phyloP scores from a whole-genome alignment of 2,329 filamentous ascomycete genomes.

The Monilinia polystroma region DNA sequence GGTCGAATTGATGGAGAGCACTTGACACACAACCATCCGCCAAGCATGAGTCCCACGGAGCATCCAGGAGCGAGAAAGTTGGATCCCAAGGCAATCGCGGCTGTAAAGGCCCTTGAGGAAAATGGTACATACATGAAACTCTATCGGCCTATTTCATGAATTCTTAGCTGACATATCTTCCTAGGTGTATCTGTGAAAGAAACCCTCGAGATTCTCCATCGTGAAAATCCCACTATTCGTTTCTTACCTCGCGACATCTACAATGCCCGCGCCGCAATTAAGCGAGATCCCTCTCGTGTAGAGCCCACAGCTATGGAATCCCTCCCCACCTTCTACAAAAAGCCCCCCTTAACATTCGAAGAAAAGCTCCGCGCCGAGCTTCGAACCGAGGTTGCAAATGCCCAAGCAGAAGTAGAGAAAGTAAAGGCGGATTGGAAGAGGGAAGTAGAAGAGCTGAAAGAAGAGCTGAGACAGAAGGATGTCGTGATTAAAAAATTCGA shows the following conservation, averaged over 20 bases:
- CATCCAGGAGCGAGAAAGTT: slow-evolving; percentile 65
- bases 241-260: slow-evolving; percentile 65
- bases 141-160: slow-evolving; percentile 15
- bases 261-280: slow-evolving; percentile 65
- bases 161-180: slow-evolving; percentile 40
- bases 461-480: slow-evolving; percentile 62
- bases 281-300: slow-evolving; percentile 62
- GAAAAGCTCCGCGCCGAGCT: slow-evolving; percentile 63
- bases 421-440: slow-evolving; percentile 56
- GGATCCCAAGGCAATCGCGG: slow-evolving; percentile 66
- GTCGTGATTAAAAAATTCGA: slow-evolving; percentile 63
- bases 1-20: slow-evolving; percentile 61
- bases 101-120: slow-evolving; percentile 65
- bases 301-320: slow-evolving; percentile 58
- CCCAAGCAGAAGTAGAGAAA: slow-evolving; percentile 56
- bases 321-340: slow-evolving; percentile 64
- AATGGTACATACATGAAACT: slow-evolving; percentile 50
- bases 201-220: slow-evolving; percentile 65
- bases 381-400: slow-evolving; percentile 58
- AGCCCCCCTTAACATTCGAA: slow-evolving; percentile 61
- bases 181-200: slow-evolving; percentile 63
- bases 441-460: slow-evolving; percentile 58
- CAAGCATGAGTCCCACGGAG: slow-evolving; percentile 64
- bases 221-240: slow-evolving; percentile 61
- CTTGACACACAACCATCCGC: slow-evolving; percentile 62